A percentile compares a stretch with the other conserved stretches of the same genome.
Evolutionary conservation across 495 filamentous ascomycete species (phyloP).

Genomic region (Extremus antarcticus): DNA sequence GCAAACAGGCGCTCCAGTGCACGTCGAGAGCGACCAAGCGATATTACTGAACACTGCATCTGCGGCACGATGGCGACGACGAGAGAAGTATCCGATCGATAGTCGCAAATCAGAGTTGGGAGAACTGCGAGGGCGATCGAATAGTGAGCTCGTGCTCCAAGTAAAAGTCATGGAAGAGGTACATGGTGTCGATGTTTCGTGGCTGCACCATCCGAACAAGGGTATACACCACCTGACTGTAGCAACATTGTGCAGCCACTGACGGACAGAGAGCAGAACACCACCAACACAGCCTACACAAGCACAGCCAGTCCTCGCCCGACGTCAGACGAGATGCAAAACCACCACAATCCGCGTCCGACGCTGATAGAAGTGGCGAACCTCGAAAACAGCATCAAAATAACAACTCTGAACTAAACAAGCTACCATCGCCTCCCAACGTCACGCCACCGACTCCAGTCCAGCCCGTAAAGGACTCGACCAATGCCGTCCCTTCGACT

Average conservation of each 20-base stretch:
- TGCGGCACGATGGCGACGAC: conserved; percentile 8
- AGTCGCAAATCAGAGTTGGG: background rate
- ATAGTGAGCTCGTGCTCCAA: background rate
- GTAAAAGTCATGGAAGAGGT: conserved; percentile 26
- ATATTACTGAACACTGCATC: background rate
- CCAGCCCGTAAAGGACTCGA: background rate
- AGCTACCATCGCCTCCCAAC: background rate
- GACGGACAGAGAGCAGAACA: background rate
- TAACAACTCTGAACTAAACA: conserved; percentile 1
- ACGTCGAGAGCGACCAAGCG: background rate
- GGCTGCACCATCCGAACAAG: conserved; percentile 60
- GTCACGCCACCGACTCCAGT: conserved; percentile 5
- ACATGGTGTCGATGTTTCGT: conserved; percentile 55
- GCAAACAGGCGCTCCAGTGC: background rate
- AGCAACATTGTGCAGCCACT: background rate
- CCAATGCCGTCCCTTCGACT: conserved; percentile 3
- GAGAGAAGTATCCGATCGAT: background rate
- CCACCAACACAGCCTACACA: background rate
- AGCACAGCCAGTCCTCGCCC: background rate
- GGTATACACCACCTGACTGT: conserved; percentile 34
- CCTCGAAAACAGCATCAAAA: conserved; percentile 15
- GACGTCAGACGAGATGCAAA: background rate
- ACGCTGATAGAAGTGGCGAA: conserved; percentile 22
- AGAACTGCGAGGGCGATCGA: background rate
- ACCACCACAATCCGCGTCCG: background rate